Base-by-base conservation (phyloP, 2,329 filamentous ascomycete species). In the Microsporum canis region DNA sequence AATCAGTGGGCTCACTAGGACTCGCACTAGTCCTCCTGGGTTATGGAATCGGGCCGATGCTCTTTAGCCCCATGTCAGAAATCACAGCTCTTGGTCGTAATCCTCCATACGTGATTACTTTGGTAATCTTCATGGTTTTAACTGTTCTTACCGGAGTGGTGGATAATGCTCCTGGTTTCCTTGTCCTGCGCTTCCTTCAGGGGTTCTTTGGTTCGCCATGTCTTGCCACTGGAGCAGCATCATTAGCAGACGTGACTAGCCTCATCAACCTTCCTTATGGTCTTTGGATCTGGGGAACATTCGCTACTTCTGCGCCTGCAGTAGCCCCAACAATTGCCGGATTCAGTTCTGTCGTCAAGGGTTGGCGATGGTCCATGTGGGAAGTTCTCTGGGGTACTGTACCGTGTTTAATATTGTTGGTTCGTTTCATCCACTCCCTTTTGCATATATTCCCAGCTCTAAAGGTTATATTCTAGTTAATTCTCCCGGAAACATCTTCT, bases 11-110 rank as follows among this genome's bases (percentile, higher is more conserved):
- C 1, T 79, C 80, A 0, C 75, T 87, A 0, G 83, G 83, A 0
- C 75, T 87, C 3, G 79, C 83, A 0, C 77, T 87, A 62, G 87
- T 86, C 67, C 84, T 87, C 0, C 72, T 86, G 0, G 84, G 82
- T 0, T 84, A 69, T 47, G 64, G 64, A 3, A 63, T 65, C 41
- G 64, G 64, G 4, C 63, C 63, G 33, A 45, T 65, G 3, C 58
- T 64, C 33, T 62, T 65, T 60, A 57, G 59, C 27, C 29, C 63
- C 4, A 7, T 65, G 39, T 65, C 63, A 3, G 61, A 56, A 27
- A 33, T 65, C n/a, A 49, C 63, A 6, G 39, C 60, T 5, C 41
- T 65, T 10, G 63, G 63, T 10, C 63, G 63, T 29, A 59, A 62
- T 6, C 62, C 63, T 2, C 62, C 63, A 29, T 65, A 65, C 47